These are phyloP conservation scores for Candida quercuum DNA, from an alignment of 805 yeast species.

Conservation along the genomic window DNA sequence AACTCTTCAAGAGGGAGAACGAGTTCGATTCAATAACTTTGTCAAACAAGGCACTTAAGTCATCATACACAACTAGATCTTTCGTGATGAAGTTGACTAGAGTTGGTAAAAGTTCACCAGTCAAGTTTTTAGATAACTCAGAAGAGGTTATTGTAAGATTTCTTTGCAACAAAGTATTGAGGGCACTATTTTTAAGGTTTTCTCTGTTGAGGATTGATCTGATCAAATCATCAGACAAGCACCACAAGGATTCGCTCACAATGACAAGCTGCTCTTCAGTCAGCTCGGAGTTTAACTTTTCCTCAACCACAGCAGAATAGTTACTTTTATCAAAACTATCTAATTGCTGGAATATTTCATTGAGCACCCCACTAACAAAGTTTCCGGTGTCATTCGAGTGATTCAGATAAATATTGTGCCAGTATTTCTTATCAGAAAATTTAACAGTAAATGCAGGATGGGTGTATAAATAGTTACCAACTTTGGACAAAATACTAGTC, in stretches of 20 bases:
- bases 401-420: conserved; percentile 22
- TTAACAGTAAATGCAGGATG: conserved; percentile 11
- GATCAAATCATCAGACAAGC: conserved; percentile 11
- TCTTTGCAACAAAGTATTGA: conserved; percentile 12
- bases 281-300: neutral
- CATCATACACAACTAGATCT: conserved; percentile 15
- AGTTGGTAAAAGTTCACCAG: neutral
- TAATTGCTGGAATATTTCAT: conserved; percentile 32
- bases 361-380: conserved; percentile 28
- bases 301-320: conserved; percentile 8
- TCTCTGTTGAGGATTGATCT: conserved; percentile 5
- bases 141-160: conserved; percentile 11
- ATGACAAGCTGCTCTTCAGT: conserved; percentile 15
- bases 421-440: conserved; percentile 23
- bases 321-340: conserved; percentile 11
- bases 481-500: conserved; percentile 35
- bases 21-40: conserved; percentile 6
- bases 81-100: conserved; percentile 8
- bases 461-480: conserved; percentile 35
- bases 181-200: conserved; percentile 7
- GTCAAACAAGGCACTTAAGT: conserved; percentile 7
- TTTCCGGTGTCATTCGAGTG: conserved; percentile 19
- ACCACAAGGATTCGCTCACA: conserved; percentile 25
- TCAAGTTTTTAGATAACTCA: conserved; percentile 2
- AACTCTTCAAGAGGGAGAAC: conserved; percentile 12